Percentiles rank a stretch among this genome's conserved stretches.
These are phyloP conservation scores for Populus ilicifolia DNA, from an alignment of 345 rosid species.

Conservation along the genomic window DNA sequence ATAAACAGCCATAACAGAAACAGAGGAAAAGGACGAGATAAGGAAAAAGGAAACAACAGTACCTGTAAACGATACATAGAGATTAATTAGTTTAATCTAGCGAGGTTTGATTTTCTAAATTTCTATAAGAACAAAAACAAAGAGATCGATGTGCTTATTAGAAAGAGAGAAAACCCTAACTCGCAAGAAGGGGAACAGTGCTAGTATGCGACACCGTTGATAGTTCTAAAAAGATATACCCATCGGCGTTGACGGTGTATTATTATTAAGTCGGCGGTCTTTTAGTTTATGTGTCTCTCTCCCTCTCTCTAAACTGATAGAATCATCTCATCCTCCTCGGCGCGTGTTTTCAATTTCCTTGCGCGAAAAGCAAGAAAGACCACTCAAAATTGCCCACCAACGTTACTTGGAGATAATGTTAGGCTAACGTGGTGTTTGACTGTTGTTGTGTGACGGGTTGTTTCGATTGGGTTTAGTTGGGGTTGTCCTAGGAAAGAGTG, in stretches of 20 bases:
- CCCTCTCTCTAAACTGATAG: neutral
- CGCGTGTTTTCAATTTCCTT: neutral
- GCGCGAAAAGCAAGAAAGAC: slow-evolving; percentile 15
- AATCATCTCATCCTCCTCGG: neutral
- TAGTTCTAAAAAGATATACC: neutral
- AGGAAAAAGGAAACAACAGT: neutral
- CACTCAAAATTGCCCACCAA: neutral
- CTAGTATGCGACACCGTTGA: slow-evolving; percentile 14
- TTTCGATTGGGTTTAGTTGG: no score
- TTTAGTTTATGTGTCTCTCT: neutral
- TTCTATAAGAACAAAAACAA: neutral
- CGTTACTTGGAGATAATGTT: neutral
- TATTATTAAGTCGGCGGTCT: slow-evolving; percentile 8
- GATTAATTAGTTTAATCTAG: neutral
- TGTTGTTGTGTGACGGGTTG: neutral
- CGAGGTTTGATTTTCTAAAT: neutral
- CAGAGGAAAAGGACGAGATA: no score
- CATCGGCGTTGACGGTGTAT: slow-evolving; percentile 13
- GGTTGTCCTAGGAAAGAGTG: neutral
- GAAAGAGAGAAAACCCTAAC: slow-evolving; percentile 10
- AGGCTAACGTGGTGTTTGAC: neutral
- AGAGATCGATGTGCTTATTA: neutral
- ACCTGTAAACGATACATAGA: slow-evolving; percentile 1
- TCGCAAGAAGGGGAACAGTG: slow-evolving; percentile 9
- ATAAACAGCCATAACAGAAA: neutral